These are phyloP conservation scores for Trichoderma reesei DNA, from an alignment of 495 filamentous ascomycete genomes.

Conservation along the genomic window DNA sequence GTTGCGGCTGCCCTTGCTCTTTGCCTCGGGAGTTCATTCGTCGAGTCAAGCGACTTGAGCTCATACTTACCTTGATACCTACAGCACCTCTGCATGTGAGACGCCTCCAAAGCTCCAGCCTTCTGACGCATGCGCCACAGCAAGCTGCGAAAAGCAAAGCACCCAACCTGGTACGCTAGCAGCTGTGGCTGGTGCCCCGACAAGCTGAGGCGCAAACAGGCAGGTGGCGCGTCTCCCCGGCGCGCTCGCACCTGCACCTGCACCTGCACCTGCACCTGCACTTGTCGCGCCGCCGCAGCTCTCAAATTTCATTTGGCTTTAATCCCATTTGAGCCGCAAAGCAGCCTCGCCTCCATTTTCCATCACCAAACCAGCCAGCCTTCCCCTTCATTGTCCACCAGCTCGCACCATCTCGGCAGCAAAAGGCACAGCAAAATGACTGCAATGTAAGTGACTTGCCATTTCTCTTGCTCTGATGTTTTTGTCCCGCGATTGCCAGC, in stretches of 20 bases:
- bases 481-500: neutral
- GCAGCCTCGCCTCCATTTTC: neutral
- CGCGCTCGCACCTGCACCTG: neutral
- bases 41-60: no score
- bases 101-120: neutral
- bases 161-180: no score
- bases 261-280: no score
- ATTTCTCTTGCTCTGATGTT: neutral
- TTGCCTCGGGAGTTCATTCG: no score
- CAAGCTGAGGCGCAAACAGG: neutral
- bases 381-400: neutral
- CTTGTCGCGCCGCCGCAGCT: neutral
- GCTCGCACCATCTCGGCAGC: neutral
- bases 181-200: neutral
- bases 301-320: neutral
- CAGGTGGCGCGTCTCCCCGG: slow-evolving; percentile 3
- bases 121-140: neutral
- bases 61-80: neutral
- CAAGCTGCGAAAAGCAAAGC: no score
- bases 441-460: slow-evolving; percentile 6
- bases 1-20: no score
- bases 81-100: neutral
- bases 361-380: neutral
- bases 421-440: slow-evolving; percentile 5
- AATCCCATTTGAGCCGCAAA: neutral